These are phyloP conservation scores for Calonectria ilicicola DNA, from an alignment of 2,329 filamentous ascomycete genomes.

Conservation along the genomic window DNA sequence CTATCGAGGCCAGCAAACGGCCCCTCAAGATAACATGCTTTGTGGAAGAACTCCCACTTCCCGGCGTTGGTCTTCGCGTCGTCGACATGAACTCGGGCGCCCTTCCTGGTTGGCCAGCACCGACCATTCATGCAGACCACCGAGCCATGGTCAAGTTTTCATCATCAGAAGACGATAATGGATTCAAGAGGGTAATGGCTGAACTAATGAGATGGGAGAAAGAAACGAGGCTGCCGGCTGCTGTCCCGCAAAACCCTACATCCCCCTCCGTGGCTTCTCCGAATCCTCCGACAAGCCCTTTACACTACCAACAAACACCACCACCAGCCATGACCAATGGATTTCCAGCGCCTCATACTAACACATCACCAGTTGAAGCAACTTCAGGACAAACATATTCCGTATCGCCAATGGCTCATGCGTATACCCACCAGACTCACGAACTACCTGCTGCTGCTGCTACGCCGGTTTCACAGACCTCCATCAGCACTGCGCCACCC, in stretches of 20 bases:
- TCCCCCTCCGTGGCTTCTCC: not conserved
- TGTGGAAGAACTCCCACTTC: constrained; percentile 49
- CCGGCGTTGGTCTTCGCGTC: constrained; percentile 32
- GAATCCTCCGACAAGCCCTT: not conserved
- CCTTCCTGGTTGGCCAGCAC: constrained; percentile 41
- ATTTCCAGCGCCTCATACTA: not conserved
- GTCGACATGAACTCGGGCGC: constrained; percentile 47
- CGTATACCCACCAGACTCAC: not conserved
- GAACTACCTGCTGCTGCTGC: not conserved
- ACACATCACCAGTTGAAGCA: not conserved
- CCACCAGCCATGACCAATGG: not conserved
- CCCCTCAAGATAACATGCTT: constrained; percentile 48
- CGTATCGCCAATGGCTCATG: not conserved
- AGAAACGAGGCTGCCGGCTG: not conserved
- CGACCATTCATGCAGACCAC: constrained; percentile 48
- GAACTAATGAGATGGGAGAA: constrained; percentile 27
- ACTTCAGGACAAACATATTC: not conserved
- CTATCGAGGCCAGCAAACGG: constrained; percentile 19
- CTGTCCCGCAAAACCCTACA: not conserved
- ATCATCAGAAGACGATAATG: constrained; percentile 39
- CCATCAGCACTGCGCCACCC: not conserved
- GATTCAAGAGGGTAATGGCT: constrained; percentile 43
- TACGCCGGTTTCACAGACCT: not conserved
- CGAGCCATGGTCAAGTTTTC: constrained; percentile 48
- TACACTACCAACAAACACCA: not conserved